A percentile compares a stretch with the other conserved stretches of the same genome.
These are phyloP conservation scores for Blastobotrys americana DNA, from an alignment of 805 yeast genomes.

Conservation along the genomic window DNA sequence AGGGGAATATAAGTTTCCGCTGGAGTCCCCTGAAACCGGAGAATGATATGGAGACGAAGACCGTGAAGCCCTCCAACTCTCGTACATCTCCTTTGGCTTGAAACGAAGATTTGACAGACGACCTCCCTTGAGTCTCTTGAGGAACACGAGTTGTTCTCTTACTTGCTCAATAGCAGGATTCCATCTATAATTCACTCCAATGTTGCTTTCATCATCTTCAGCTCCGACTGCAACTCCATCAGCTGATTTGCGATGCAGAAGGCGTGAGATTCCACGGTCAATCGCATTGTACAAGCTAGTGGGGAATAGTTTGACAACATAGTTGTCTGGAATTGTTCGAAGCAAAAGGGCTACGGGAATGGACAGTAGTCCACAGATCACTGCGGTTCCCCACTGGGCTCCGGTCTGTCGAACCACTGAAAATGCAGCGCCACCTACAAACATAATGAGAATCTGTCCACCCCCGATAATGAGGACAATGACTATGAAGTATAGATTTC, in stretches of 20 bases:
- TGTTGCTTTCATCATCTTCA: constrained; percentile 21
- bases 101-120: constrained; percentile 29
- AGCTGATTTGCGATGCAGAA: background rate
- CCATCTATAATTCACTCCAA: constrained; percentile 29
- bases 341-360: constrained; percentile 73
- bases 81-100: constrained; percentile 19
- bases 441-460: constrained; percentile 85
- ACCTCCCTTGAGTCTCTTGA: constrained; percentile 35
- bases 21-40: constrained; percentile 11
- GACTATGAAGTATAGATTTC: constrained; percentile 73
- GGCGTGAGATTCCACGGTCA: constrained; percentile 11
- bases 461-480: constrained; percentile 73
- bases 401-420: constrained; percentile 72
- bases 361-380: constrained; percentile 71
- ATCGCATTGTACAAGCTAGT: constrained; percentile 13
- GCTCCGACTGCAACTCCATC: constrained; percentile 2
- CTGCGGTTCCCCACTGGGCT: constrained; percentile 83
- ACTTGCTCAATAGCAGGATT: constrained; percentile 35
- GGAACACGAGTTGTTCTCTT: constrained; percentile 31
- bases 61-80: constrained; percentile 19
- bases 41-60: constrained; percentile 17
- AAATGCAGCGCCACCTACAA: constrained; percentile 95
- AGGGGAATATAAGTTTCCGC: constrained; percentile 10
- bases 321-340: constrained; percentile 72
- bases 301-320: constrained; percentile 25